A percentile compares a stretch with the other conserved stretches of the same genome.
phyloP scores from a whole-genome alignment of 495 filamentous ascomycete genomes.

The Cryomyces antarcticus region DNA sequence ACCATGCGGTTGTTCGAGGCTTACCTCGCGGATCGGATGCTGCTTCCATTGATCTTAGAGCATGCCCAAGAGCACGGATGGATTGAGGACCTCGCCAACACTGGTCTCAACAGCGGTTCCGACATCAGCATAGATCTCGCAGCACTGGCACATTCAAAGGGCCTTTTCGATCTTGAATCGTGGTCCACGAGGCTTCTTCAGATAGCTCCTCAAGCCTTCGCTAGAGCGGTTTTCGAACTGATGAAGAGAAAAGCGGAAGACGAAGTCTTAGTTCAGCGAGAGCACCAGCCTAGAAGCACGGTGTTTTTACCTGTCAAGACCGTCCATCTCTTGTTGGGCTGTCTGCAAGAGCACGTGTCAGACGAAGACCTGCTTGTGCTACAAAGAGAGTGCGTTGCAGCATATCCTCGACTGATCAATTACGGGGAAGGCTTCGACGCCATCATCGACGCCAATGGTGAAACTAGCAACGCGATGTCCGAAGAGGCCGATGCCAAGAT shows the following conservation, averaged over 20 bases:
- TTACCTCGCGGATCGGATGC: slow-evolving; percentile 53
- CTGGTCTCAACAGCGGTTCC: slow-evolving; percentile 33
- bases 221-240: slow-evolving; percentile 46
- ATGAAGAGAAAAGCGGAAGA: slow-evolving; percentile 64
- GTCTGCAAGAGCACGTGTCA: slow-evolving; percentile 38
- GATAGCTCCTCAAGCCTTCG: slow-evolving; percentile 37
- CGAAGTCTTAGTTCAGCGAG: slow-evolving; percentile 50
- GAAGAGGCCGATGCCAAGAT: slow-evolving; percentile 68
- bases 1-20: slow-evolving; percentile 54
- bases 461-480: slow-evolving; percentile 56
- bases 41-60: slow-evolving; percentile 64
- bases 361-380: slow-evolving; percentile 39
- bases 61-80: slow-evolving; percentile 57
- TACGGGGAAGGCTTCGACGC: slow-evolving; percentile 84
- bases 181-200: slow-evolving; percentile 41
- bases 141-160: slow-evolving; percentile 67
- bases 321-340: slow-evolving; percentile 58
- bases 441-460: slow-evolving; percentile 67
- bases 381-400: slow-evolving; percentile 73
- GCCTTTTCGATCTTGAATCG: slow-evolving; percentile 54
- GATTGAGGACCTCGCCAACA: slow-evolving; percentile 50
- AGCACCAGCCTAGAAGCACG: slow-evolving; percentile 37
- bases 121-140: slow-evolving; percentile 78
- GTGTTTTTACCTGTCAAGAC: slow-evolving; percentile 66
- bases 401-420: slow-evolving; percentile 89